These are phyloP conservation scores for Kwoniella europaea DNA, from an alignment of 768 basidiomycete genomes.

Conservation along the genomic window DNA sequence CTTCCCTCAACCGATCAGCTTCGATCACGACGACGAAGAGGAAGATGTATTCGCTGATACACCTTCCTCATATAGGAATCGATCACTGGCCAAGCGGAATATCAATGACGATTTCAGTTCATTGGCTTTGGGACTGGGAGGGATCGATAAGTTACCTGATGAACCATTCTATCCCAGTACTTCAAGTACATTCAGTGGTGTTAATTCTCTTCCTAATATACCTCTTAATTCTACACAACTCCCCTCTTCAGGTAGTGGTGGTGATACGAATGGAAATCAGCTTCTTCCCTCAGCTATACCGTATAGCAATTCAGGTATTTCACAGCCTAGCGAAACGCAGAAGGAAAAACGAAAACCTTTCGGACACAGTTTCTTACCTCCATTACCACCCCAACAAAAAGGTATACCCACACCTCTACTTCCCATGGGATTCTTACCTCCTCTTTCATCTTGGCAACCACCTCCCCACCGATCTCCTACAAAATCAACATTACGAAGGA, in stretches of 20 bases:
- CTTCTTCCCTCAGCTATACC: background rate
- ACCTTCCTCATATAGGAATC: background rate
- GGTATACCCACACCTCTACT: conserved; percentile 5
- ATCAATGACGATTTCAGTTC: background rate
- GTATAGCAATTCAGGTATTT: background rate
- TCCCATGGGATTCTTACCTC: conserved; percentile 5
- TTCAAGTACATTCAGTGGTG: background rate
- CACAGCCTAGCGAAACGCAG: background rate
- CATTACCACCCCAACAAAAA: conserved; percentile 6
- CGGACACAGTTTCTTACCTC: conserved; percentile 11
- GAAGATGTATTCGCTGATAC: conserved; percentile 6
- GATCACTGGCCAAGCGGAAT: background rate
- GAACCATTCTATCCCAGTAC: conserved; percentile 9
- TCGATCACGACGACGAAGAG: background rate
- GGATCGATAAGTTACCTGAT: conserved; percentile 6
- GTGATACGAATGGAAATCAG: background rate
- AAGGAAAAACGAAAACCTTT: conserved; percentile 7
- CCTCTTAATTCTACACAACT: background rate
- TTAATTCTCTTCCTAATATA: background rate
- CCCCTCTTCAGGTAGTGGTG: background rate
- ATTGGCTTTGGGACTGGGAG: background rate
- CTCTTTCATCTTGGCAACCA: background rate
- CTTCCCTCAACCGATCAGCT: conserved; percentile 1
- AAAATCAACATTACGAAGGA: conserved; percentile 1
- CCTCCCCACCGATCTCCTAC: background rate